phyloP scores from a whole-genome alignment of 805 yeast genomes.

The Dipodascus geniculatus region DNA sequence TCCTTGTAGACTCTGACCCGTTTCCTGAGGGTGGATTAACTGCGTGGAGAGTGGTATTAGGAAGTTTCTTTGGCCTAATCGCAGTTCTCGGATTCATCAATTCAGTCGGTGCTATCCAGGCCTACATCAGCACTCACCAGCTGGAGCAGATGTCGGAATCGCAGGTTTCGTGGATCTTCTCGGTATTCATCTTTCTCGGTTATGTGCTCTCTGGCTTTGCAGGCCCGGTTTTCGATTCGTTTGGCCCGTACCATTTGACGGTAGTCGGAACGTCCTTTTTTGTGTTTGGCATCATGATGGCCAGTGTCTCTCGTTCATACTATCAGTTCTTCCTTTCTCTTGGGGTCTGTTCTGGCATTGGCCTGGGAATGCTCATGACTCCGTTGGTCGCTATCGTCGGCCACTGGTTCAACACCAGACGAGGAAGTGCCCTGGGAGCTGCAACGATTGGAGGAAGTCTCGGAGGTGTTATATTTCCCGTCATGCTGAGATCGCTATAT shows the following conservation, averaged over 20 bases:
- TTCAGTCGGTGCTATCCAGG: slow-evolving; percentile 50
- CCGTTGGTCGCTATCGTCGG: slow-evolving; percentile 52
- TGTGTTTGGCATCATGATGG: slow-evolving; percentile 43
- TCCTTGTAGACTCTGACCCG: slow-evolving; percentile 10
- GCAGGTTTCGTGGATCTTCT: slow-evolving; percentile 53
- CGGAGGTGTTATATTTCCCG: slow-evolving; percentile 46
- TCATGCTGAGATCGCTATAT: slow-evolving; percentile 40
- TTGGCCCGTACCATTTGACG: slow-evolving; percentile 39
- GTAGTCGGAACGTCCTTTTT: slow-evolving; percentile 34
- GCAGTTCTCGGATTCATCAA: slow-evolving; percentile 47
- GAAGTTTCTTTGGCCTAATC: slow-evolving; percentile 44
- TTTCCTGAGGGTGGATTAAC: slow-evolving; percentile 44
- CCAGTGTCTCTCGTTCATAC: slow-evolving; percentile 40
- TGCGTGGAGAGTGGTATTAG: slow-evolving; percentile 47
- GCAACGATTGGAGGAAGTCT: slow-evolving; percentile 45
- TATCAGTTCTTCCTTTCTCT: slow-evolving; percentile 55
- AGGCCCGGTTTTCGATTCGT: slow-evolving; percentile 52
- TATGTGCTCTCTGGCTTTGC: slow-evolving; percentile 38
- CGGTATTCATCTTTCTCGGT: slow-evolving; percentile 39
- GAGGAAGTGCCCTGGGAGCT: slow-evolving; percentile 45
- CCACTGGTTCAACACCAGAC: slow-evolving; percentile 50
- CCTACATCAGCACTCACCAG: slow-evolving; percentile 46
- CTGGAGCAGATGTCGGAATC: slow-evolving; percentile 34
- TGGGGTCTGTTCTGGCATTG: slow-evolving; percentile 44
- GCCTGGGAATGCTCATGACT: slow-evolving; percentile 47